Percentiles rank a stretch among this genome's conserved stretches.
Evolutionary conservation across 805 yeast genomes (phyloP).

Genomic region (Ogataea glucozyma): DNA sequence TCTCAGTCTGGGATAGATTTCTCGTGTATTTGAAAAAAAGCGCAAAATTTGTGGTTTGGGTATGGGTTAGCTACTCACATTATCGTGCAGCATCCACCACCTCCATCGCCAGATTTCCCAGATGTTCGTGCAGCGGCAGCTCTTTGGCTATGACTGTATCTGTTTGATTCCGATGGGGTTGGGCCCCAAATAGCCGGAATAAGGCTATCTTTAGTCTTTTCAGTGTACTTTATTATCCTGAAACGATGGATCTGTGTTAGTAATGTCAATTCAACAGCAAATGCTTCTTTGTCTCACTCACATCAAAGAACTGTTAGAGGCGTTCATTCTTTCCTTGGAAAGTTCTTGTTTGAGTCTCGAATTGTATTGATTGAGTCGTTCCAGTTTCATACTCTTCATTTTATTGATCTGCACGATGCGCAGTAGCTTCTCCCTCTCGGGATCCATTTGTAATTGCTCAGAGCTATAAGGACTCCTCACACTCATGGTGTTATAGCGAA

Average conservation of each 20-base stretch:
- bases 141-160: conserved; percentile 34
- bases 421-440: conserved; percentile 20
- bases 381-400: conserved; percentile 51
- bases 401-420: conserved; percentile 45
- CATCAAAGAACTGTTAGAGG: conserved; percentile 58
- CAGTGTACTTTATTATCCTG: conserved; percentile 44
- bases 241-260: background rate
- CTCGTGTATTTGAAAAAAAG: no score
- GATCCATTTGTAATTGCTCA: conserved; percentile 19
- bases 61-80: conserved; percentile 28
- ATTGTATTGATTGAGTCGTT: conserved; percentile 60
- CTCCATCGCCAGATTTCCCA: conserved; percentile 10
- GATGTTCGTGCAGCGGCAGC: conserved; percentile 1
- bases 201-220: conserved; percentile 47
- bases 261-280: background rate
- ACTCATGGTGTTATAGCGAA: background rate
- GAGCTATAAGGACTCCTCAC: conserved; percentile 4
- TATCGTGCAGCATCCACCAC: conserved; percentile 32
- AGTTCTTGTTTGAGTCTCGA: conserved; percentile 51
- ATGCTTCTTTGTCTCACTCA: conserved; percentile 7
- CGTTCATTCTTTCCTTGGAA: conserved; percentile 57
- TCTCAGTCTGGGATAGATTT: no score
- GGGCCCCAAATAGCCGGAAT: conserved; percentile 47
- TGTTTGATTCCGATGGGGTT: conserved; percentile 37
- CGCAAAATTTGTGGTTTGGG: no score